A percentile compares a stretch with the other conserved stretches of the same genome.
These are phyloP conservation scores for Isabelozyma heimii DNA, from an alignment of 805 yeast species.

Conservation along the genomic window DNA sequence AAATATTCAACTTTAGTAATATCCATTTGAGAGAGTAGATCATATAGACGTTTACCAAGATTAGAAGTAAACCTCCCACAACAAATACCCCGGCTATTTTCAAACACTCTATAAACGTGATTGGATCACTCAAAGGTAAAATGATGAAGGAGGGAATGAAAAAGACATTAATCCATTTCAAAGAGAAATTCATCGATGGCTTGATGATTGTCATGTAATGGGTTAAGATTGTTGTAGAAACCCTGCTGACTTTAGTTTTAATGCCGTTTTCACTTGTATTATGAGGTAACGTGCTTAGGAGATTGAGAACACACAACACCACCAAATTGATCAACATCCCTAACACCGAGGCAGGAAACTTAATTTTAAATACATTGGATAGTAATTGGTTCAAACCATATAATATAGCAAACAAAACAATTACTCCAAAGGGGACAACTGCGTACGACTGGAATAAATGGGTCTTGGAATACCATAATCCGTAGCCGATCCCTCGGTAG, in stretches of 20 bases:
- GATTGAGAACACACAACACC: conserved; percentile 38
- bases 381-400: conserved; percentile 55
- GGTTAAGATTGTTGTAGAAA: conserved; percentile 19
- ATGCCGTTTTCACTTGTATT: conserved; percentile 7
- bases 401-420: conserved; percentile 42
- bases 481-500: conserved; percentile 21
- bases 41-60: conserved; percentile 44
- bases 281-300: conserved; percentile 9
- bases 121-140: conserved; percentile 64
- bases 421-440: conserved; percentile 47
- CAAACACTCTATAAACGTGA: conserved; percentile 65
- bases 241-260: conserved; percentile 5
- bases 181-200: conserved; percentile 64
- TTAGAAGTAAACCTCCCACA: conserved; percentile 53
- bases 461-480: conserved; percentile 28
- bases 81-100: conserved; percentile 74
- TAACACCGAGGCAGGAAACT: conserved; percentile 69
- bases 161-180: conserved; percentile 76
- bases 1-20: conserved; percentile 3
- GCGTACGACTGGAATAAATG: conserved; percentile 45
- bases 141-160: conserved; percentile 77
- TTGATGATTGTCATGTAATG: conserved; percentile 41
- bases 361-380: conserved; percentile 40
- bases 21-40: conserved; percentile 25
- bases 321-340: conserved; percentile 62